Evolutionary conservation across 2,329 filamentous ascomycete species (phyloP).

Genomic region (Shiraia sp.): DNA sequence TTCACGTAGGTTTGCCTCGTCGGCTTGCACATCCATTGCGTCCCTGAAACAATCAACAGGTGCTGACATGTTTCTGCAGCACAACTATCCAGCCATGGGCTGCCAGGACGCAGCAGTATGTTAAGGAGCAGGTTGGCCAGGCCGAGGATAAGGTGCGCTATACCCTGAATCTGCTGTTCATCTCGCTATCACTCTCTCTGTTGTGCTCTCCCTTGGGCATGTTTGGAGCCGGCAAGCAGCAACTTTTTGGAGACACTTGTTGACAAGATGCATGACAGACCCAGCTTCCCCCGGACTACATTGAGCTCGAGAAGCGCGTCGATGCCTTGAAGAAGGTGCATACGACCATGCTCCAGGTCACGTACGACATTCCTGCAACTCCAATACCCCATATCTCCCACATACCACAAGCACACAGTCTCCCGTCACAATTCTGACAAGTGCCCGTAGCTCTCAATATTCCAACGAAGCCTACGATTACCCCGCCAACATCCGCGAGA

Average conservation of each 20-base stretch:
- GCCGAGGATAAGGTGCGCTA: conserved; percentile 81
- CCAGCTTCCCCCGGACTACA: conserved; percentile 94
- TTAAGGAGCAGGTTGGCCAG: conserved; percentile 96
- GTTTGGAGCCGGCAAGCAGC: too few relatives aligned
- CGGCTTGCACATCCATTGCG: too few relatives aligned
- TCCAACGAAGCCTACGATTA: conserved; percentile 88
- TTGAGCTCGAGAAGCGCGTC: conserved; percentile 97
- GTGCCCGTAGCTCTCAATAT: conserved; percentile 76
- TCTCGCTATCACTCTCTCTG: too few relatives aligned
- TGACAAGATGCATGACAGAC: conserved; percentile 62
- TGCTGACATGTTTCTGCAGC: conserved; percentile 60
- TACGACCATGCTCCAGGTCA: conserved; percentile 95
- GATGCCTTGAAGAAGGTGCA: conserved; percentile 97
- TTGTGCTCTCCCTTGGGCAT: too few relatives aligned
- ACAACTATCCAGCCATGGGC: conserved; percentile 90
- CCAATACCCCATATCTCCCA: conserved; percentile 1
- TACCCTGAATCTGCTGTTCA: too few relatives aligned
- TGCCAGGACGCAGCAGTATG: conserved; percentile 92
- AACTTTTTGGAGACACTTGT: conserved; percentile 2
- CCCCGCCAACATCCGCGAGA: conserved; percentile 96
- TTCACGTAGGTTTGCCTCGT: conserved; percentile 58
- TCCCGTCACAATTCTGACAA: conserved; percentile 16
- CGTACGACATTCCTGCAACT: conserved; percentile 60
- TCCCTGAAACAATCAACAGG: conserved; percentile 8
- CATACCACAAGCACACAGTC: too few relatives aligned